Evolutionary conservation across 169 alveolate species (phyloP).

Genomic region (Pseudocohnilembus persalinus): DNA sequence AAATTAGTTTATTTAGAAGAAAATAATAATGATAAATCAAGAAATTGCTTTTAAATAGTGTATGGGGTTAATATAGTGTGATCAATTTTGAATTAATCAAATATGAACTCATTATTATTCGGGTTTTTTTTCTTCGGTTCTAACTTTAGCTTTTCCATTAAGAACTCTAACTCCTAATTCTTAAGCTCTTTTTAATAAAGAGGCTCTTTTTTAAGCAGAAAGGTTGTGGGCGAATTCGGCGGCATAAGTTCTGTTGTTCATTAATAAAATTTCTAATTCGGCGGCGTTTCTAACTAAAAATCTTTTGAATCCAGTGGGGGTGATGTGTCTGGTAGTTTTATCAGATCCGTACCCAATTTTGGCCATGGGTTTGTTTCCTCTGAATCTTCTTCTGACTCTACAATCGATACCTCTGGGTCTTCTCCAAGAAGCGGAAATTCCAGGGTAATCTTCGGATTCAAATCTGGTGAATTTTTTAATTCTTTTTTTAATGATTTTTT

Average conservation of each 20-base stretch:
- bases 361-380: constrained; percentile 73
- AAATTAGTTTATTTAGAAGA: too few relatives aligned
- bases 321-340: constrained; percentile 64
- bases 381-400: constrained; percentile 83
- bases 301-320: constrained; percentile 70
- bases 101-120: neutral
- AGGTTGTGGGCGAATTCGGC: constrained; percentile 70
- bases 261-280: constrained; percentile 78
- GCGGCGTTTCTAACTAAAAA: constrained; percentile 62
- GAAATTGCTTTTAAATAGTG: too few relatives aligned
- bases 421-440: constrained; percentile 70
- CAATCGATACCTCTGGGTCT: constrained; percentile 85
- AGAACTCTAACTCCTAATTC: constrained; percentile 75
- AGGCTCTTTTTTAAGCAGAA: constrained; percentile 69
- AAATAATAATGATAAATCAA: too few relatives aligned
- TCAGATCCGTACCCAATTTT: constrained; percentile 74
- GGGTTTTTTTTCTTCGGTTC: constrained; percentile 42
- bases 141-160: constrained; percentile 67
- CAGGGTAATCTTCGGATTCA: constrained; percentile 43
- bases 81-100: neutral
- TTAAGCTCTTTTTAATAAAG: constrained; percentile 72
- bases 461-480: constrained; percentile 46
- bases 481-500: constrained; percentile 44
- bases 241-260: constrained; percentile 80
- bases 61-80: too few relatives aligned